These are phyloP conservation scores for Salvia rosmarinus DNA, from an alignment of 257 asterid genomes.

Conservation along the genomic window DNA sequence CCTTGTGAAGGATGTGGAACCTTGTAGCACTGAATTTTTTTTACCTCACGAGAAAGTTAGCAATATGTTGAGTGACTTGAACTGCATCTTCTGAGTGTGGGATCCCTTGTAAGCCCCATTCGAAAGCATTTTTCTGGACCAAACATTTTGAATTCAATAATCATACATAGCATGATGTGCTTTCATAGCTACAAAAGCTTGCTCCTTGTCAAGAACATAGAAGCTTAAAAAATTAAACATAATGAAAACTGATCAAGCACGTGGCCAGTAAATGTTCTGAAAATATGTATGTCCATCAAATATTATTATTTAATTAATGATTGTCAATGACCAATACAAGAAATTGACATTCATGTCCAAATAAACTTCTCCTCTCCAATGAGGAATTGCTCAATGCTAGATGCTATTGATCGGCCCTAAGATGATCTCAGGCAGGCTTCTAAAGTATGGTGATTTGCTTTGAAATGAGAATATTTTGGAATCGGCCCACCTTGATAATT, in stretches of 20 bases:
- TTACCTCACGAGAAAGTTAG: conserved; percentile 84
- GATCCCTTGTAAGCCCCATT: conserved; percentile 84
- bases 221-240: neutral
- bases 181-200: neutral
- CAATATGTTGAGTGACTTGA: conserved; percentile 92
- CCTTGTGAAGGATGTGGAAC: neutral
- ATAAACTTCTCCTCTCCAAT: neutral
- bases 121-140: conserved; percentile 92
- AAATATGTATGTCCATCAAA: conserved; percentile 1
- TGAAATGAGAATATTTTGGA: conserved; percentile 5
- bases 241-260: neutral
- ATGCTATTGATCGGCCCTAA: neutral
- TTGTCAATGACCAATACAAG: neutral
- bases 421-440: neutral
- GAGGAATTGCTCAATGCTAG: neutral
- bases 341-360: neutral
- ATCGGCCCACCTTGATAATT: neutral
- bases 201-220: neutral
- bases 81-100: conserved; percentile 97
- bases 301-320: neutral
- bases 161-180: neutral
- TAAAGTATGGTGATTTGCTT: neutral
- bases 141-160: neutral
- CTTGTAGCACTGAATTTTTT: too few relatives aligned
- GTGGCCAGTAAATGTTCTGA: neutral